A percentile compares a stretch with the other conserved stretches of the same genome.
These are phyloP conservation scores for Leishmania martiniquensis DNA, from an alignment of 208 protist species.

Conservation along the genomic window DNA sequence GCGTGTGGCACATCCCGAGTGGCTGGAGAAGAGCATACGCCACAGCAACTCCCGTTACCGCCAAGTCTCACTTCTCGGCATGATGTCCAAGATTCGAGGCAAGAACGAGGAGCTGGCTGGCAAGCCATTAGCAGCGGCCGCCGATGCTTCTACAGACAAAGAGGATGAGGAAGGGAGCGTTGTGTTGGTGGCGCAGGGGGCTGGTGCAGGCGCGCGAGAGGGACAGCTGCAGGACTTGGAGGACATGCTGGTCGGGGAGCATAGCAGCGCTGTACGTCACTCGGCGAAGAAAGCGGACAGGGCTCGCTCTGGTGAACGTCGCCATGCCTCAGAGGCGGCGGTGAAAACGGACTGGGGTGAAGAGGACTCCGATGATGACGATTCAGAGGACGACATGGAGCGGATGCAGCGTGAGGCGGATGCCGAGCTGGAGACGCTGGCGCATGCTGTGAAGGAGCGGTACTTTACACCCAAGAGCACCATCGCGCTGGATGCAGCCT, in stretches of 20 bases:
- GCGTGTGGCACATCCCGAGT: constrained; percentile 97
- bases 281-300: not conserved
- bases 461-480: constrained; percentile 81
- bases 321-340: not conserved
- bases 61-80: constrained; percentile 62
- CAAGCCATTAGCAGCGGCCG: not conserved
- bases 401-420: constrained; percentile 56
- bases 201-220: not conserved
- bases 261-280: not conserved
- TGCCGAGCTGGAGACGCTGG: constrained; percentile 43
- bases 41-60: constrained; percentile 82
- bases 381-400: constrained; percentile 57
- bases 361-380: constrained; percentile 28
- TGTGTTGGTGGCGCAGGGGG: not conserved
- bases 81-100: constrained; percentile 45
- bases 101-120: constrained; percentile 2
- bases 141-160: constrained; percentile 4
- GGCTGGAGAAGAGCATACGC: constrained; percentile 95
- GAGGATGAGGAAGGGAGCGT: not conserved
- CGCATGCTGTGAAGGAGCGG: constrained; percentile 39
- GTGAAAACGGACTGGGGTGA: constrained; percentile 38
- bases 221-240: constrained; percentile 53
- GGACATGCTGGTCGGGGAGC: constrained; percentile 39
- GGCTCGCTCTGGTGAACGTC: not conserved
- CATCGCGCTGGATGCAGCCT: constrained; percentile 63